phyloP scores from a whole-genome alignment of 1,284 basidiomycete species.

The Blastosporella zonata region DNA sequence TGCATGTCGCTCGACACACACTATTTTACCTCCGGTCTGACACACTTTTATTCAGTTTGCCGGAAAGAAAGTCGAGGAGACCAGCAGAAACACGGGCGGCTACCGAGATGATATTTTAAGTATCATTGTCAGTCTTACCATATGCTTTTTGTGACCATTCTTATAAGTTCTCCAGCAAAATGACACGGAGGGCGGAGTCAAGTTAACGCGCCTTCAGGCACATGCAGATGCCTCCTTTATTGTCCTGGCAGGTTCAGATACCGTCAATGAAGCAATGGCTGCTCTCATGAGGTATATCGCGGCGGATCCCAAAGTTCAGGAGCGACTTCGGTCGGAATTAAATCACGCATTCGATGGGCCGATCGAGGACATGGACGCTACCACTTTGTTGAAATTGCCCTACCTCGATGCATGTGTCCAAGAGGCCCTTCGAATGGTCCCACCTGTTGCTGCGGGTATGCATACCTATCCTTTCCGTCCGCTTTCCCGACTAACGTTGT shows the following conservation, averaged over 20 bases:
- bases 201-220: slow-evolving; percentile 6
- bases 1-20: background rate
- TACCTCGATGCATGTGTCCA: slow-evolving; percentile 15
- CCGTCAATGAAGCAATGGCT: slow-evolving; percentile 10
- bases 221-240: slow-evolving; percentile 14
- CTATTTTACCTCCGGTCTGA: background rate
- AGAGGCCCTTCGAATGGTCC: slow-evolving; percentile 9
- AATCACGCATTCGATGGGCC: background rate
- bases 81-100: slow-evolving; percentile 1
- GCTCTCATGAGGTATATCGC: slow-evolving; percentile 8
- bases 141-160: background rate
- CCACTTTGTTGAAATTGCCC: slow-evolving; percentile 1
- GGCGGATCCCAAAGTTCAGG: slow-evolving; percentile 2
- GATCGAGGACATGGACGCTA: slow-evolving; percentile 1
- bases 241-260: slow-evolving; percentile 13
- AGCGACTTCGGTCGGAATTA: slow-evolving; percentile 5
- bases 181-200: slow-evolving; percentile 4
- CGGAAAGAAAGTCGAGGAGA: slow-evolving; percentile 8
- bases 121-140: slow-evolving; percentile 4
- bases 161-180: slow-evolving; percentile 5
- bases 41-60: slow-evolving; percentile 1
- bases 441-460: slow-evolving; percentile 12
- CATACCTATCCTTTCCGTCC: no score
- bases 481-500: background rate
- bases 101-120: slow-evolving; percentile 7